Percentiles rank a stretch among this genome's conserved stretches.
Conservation (phyloP, 306 rosid species). For the Fragaria iinumae region DNA sequence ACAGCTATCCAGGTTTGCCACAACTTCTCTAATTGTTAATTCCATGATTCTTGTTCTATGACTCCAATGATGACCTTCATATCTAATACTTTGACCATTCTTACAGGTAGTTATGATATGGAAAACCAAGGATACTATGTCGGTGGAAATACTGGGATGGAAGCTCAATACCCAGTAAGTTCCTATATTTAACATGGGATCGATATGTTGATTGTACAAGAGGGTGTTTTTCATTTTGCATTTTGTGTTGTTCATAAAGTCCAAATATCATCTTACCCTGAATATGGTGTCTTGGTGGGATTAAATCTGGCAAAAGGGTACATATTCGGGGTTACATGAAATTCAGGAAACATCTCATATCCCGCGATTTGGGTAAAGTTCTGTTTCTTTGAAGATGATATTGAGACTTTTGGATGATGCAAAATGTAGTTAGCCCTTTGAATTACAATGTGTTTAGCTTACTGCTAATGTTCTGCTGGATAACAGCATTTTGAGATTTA, state of each 20-base stretch:
- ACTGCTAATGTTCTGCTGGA: neutral
- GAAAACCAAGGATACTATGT: slow-evolving; percentile 67
- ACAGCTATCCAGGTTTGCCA: slow-evolving; percentile 71
- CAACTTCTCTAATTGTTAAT: slow-evolving; percentile 13
- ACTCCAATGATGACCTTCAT: slow-evolving; percentile 31
- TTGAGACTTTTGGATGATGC: neutral
- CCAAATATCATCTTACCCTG: neutral
- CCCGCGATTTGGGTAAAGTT: neutral
- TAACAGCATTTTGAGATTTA: neutral
- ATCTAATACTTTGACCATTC: slow-evolving; percentile 42
- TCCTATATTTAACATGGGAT: slow-evolving; percentile 5
- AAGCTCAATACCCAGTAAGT: slow-evolving; percentile 72
- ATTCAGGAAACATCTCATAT: neutral
- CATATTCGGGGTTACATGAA: neutral
- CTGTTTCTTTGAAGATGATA: neutral
- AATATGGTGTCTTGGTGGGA: neutral
- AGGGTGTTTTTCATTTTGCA: slow-evolving; percentile 3
- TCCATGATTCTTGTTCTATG: slow-evolving; percentile 12
- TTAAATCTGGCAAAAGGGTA: neutral
- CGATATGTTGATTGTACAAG: neutral
- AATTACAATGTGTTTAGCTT: neutral
- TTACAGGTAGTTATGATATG: slow-evolving; percentile 64
- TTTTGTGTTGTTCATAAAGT: neutral
- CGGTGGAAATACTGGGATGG: slow-evolving; percentile 47
- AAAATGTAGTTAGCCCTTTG: neutral